These are phyloP conservation scores for Whalleya microplaca DNA, from an alignment of 2,329 filamentous ascomycete species.

Conservation along the genomic window DNA sequence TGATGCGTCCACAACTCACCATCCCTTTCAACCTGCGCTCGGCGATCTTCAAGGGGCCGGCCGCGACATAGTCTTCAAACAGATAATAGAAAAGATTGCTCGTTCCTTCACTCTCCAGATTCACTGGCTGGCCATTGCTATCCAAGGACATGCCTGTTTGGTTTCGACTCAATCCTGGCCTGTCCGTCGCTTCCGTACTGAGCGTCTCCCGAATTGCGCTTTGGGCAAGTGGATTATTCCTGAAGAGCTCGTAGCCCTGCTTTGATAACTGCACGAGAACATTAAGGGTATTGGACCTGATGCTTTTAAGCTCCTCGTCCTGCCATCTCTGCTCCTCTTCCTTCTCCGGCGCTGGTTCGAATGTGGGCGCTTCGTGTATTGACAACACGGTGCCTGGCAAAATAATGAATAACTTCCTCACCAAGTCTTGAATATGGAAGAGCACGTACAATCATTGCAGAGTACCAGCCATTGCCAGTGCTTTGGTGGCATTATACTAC, in stretches of 20 bases:
- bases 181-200: slow-evolving; percentile 46
- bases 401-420: slow-evolving; percentile 22
- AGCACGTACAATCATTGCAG: slow-evolving; percentile 61
- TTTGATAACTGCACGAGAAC: slow-evolving; percentile 45
- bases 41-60: slow-evolving; percentile 55
- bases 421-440: not conserved
- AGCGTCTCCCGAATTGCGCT: slow-evolving; percentile 42
- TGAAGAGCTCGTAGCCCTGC: slow-evolving; percentile 43
- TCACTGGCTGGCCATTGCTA: slow-evolving; percentile 15
- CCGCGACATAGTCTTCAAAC: slow-evolving; percentile 68
- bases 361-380: slow-evolving; percentile 62
- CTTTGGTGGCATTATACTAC: slow-evolving; percentile 43
- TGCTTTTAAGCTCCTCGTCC: slow-evolving; percentile 37
- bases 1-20: slow-evolving; percentile 39
- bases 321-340: slow-evolving; percentile 28
- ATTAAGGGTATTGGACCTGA: slow-evolving; percentile 44
- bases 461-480: slow-evolving; percentile 74
- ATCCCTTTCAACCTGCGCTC: slow-evolving; percentile 52
- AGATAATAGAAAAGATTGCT: slow-evolving; percentile 68
- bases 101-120: slow-evolving; percentile 51
- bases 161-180: slow-evolving; percentile 20
- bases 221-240: slow-evolving; percentile 45
- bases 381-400: slow-evolving; percentile 67
- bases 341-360: slow-evolving; percentile 33
- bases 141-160: slow-evolving; percentile 27